Percentiles rank a stretch among this genome's conserved stretches.
These are phyloP conservation scores for Tolypocladium nubicola DNA, from an alignment of 2,329 filamentous ascomycete genomes.

Conservation along the genomic window DNA sequence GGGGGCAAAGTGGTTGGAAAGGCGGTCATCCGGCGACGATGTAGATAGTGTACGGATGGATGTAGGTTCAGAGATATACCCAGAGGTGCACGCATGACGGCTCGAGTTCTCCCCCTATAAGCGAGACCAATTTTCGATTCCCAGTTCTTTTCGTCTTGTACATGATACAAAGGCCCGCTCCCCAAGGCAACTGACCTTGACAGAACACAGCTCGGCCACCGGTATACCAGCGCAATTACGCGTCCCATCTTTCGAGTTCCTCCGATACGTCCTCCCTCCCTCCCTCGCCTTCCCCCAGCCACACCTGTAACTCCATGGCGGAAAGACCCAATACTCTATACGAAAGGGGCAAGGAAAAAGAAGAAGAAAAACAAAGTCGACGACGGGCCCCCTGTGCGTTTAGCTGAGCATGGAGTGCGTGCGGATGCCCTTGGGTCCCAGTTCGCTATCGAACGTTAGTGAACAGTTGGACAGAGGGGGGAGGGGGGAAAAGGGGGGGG, in stretches of 20 bases:
- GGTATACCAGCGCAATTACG: background rate
- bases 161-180: background rate
- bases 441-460: slow-evolving; percentile 27
- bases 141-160: background rate
- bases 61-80: background rate
- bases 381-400: background rate
- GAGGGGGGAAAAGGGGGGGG: background rate
- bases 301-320: background rate
- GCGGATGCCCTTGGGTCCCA: slow-evolving; percentile 43
- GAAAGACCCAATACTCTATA: background rate
- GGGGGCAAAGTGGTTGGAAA: background rate
- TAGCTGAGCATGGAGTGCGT: slow-evolving; percentile 43
- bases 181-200: background rate
- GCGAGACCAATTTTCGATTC: background rate
- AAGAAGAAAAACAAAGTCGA: no score
- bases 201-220: background rate
- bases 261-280: no score
- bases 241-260: background rate
- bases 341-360: background rate
- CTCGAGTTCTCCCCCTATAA: background rate
- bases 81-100: background rate
- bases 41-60: background rate
- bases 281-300: background rate
- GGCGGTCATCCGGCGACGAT: background rate
- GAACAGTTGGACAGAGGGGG: slow-evolving; percentile 4